These are phyloP conservation scores for Pseudogymnoascus sp. DNA, from an alignment of 2,329 filamentous ascomycete species.

Conservation along the genomic window DNA sequence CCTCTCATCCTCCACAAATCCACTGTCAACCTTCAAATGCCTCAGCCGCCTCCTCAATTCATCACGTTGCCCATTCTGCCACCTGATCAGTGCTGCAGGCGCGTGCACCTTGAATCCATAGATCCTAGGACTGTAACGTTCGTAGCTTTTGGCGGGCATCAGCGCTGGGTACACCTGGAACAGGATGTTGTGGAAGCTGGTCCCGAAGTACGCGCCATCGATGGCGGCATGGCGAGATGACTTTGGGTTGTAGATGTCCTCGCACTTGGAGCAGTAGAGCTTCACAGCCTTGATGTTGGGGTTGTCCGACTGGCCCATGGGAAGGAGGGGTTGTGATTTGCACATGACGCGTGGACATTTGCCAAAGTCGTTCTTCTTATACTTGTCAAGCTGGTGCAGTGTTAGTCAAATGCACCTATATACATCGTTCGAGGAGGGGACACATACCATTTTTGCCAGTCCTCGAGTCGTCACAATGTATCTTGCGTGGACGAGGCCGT, in stretches of 20 bases:
- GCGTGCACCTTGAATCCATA: slow-evolving; percentile 97
- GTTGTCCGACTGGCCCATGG: slow-evolving; percentile 87
- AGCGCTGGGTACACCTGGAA: slow-evolving; percentile 96
- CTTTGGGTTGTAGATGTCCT: slow-evolving; percentile 98
- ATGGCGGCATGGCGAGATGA: slow-evolving; percentile 91
- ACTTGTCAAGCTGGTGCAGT: slow-evolving; percentile 78
- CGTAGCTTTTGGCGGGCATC: slow-evolving; percentile 74
- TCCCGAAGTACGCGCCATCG: slow-evolving; percentile 96
- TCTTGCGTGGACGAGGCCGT: slow-evolving; percentile 89
- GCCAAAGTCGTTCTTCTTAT: slow-evolving; percentile 95
- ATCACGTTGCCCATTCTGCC: slow-evolving; percentile 76
- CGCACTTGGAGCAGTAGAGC: slow-evolving; percentile 93
- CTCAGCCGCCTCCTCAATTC: slow-evolving; percentile 72
- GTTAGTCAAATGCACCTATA: slow-evolving; percentile 14
- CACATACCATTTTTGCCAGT: slow-evolving; percentile 83
- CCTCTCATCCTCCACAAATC: slow-evolving; percentile 60
- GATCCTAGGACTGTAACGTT: slow-evolving; percentile 80
- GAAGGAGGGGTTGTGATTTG: slow-evolving; percentile 83
- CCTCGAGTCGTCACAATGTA: slow-evolving; percentile 96
- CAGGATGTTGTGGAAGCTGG: slow-evolving; percentile 97
- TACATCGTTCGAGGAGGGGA: not conserved
- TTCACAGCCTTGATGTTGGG: slow-evolving; percentile 86
- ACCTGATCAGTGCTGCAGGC: slow-evolving; percentile 75
- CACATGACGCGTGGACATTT: slow-evolving; percentile 97
- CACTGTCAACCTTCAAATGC: slow-evolving; percentile 64